Evolutionary conservation across 2,329 filamentous ascomycete species (phyloP), one percentile per base, ranked within the genome.

Genomic region (Trichophyton rubrum): DNA sequence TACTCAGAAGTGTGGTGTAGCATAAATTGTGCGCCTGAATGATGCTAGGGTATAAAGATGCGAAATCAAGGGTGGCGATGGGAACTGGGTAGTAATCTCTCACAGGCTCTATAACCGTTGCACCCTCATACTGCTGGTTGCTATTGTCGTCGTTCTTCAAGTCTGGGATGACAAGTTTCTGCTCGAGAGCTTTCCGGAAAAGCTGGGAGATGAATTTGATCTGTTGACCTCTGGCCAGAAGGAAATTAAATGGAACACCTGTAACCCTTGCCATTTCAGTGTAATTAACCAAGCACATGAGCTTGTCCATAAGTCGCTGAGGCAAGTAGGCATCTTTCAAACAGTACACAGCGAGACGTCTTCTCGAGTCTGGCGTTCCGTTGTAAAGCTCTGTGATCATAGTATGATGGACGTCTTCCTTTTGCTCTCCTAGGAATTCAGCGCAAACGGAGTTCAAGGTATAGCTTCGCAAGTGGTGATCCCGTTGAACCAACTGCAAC

Each of bases 251-350:
- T 0, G 93, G 93, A 3, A 99, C 92, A 67, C 93, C 93, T 27
- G 95, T 99, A 75, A 99, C 93, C 83, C 93, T 93, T 61, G 93
- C 92, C 93, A 99, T 99, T 76, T 99, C 93, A 0, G 93, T 97
- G 70, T 97, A 97, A 72, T 99, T 99, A 75, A 96, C 88, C n/a
- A 99, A 79, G 74, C 93, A 97, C 70, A 95, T 97, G 27, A 99
- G 80, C 73, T 99, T 99, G 71, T 99, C 93, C 85, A 99, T 91
- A 58, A 99, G 75, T 62, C 95, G 80, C 70, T 97, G 91, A 0
- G 93, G 93, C 2, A 99, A 80, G 68, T 96, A 99, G 0, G 93
- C 93, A 77, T 99, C 95, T 74, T 99, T 99, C 66, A 99, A 75
- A 75, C 93, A 99, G 77, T 99, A 99, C 0, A 99, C 83, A 0